Percentiles rank a stretch among this genome's conserved stretches.
phyloP scores from a whole-genome alignment of 345 rosid genomes.

The Pistacia vera region DNA sequence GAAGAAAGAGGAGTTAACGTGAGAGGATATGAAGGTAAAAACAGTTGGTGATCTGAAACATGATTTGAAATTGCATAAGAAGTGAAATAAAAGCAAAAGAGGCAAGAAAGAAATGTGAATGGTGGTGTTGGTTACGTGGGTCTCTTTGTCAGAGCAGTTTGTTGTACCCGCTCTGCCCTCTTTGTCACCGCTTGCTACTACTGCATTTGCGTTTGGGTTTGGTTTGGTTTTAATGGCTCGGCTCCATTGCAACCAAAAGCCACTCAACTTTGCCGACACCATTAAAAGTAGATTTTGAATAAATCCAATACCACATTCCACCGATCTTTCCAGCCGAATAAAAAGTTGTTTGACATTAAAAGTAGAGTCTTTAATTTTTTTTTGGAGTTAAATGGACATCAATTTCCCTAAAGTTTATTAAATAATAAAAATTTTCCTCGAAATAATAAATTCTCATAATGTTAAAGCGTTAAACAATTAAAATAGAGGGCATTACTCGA shows the following conservation, averaged over 20 bases:
- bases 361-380: too few species aligned
- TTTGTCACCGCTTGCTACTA: too few species aligned
- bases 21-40: not conserved
- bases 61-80: not conserved
- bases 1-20: not conserved
- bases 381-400: too few species aligned
- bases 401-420: too few species aligned
- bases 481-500: too few species aligned
- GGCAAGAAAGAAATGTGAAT: not conserved
- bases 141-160: not conserved
- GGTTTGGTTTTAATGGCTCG: not conserved
- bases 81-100: not conserved
- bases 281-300: not conserved
- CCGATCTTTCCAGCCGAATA: not conserved
- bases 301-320: not conserved
- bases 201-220: not conserved
- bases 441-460: too few species aligned
- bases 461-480: too few species aligned
- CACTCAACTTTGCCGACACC: not conserved
- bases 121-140: conserved; percentile 4
- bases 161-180: conserved; percentile 13
- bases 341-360: too few species aligned
- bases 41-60: conserved; percentile 18
- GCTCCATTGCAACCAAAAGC: not conserved
- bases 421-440: too few species aligned